Evolutionary conservation across 306 rosid genomes (phyloP).

Genomic region (Cucurbita maxima): DNA sequence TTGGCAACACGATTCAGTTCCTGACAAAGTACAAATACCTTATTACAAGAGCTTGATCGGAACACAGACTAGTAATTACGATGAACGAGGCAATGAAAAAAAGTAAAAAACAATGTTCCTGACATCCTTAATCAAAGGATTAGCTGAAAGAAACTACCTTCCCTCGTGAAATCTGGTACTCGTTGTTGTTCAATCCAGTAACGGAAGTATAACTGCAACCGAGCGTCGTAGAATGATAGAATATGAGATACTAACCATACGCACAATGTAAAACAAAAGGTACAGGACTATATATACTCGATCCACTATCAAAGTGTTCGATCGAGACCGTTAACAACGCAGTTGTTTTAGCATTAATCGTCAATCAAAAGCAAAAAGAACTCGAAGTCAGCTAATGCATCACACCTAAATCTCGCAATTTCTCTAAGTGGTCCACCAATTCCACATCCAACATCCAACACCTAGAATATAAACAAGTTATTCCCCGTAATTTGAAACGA

Average conservation of each 20-base stretch:
- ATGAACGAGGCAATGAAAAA: not conserved
- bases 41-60: not conserved
- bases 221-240: not conserved
- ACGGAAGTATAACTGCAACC: conserved; percentile 49
- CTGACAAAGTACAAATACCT: conserved; percentile 13
- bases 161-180: conserved; percentile 83
- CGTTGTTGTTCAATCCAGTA: conserved; percentile 91
- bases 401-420: conserved; percentile 74
- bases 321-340: too few species aligned
- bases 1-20: conserved; percentile 52
- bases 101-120: not conserved
- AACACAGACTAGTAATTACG: not conserved
- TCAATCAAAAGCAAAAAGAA: not conserved
- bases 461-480: conserved; percentile 22
- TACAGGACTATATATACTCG: not conserved
- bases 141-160: conserved; percentile 26
- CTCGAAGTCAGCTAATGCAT: not conserved
- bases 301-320: not conserved
- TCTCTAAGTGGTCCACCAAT: conserved; percentile 91
- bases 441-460: conserved; percentile 95
- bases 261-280: not conserved
- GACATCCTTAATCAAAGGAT: not conserved
- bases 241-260: not conserved
- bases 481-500: not conserved
- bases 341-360: not conserved